Evolutionary conservation across 192 early-diverging fungal genomes (phyloP), one percentile per base, ranked within the genome.

Genomic region (Mortierella hygrophila): DNA sequence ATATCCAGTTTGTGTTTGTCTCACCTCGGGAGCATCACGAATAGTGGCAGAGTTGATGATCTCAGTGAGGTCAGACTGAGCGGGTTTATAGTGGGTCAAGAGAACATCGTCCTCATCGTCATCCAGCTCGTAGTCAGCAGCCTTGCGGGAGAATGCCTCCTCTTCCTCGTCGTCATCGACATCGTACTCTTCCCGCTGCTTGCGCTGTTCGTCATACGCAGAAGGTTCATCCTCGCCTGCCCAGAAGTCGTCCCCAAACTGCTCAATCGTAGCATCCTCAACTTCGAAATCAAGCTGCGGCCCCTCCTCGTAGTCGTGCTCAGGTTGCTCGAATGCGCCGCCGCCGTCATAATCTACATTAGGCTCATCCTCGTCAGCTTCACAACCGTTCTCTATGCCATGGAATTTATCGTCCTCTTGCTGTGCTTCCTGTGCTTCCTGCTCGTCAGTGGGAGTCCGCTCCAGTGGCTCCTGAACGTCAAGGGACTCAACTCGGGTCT

Each of bases 351-450:
- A 57, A 10, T 26, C 55, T 26, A 9, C 55, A 23, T 57, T 23
- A 7, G 55, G 49, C 35, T 74, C 72, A 32, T 74, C 29, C 32
- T 74, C 47, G 1, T 74, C 72, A 18, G 44, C 49, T 29, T 74
- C 42, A 32, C 37, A 32, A 20, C 29, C 32, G 72, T 52, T 49
- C 29, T 35, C 49, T 7, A 52, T 74, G 20, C 20, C 29, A 49
- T 57, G n/a, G 55, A 57, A 57, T 9, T 0, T 23, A 26, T 57
- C 23, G 7, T 26, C n/a, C 8, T 10, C 60, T 7, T 32, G 13
- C 29, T 29, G 26, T 32, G 60, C 11, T 29, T 65, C 60, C 60
- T 32, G 60, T 15, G 13, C 4, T 3, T 32, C 60, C 60, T 65
- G 26, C 29, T 65, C 60, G 23, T 65, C 29, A 11, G 60, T 65